Evolutionary conservation across 768 basidiomycete species (phyloP), one percentile per base, ranked within the genome.

Genomic region (Leucocoprinus sp.): DNA sequence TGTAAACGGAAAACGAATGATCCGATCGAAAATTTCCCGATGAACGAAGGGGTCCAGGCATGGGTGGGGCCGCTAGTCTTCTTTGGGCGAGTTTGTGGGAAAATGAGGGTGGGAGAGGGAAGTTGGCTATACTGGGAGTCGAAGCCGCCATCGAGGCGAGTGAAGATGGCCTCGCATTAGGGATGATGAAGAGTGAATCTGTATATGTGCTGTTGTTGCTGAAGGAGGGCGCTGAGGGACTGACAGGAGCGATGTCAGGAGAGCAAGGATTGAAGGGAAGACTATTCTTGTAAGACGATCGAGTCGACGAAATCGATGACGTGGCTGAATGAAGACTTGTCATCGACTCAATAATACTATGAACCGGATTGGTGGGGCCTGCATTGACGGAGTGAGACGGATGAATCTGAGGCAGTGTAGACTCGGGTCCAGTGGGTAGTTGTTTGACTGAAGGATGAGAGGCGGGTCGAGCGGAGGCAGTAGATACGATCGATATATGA

Each of bases 61-160:
- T 33, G 9, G 45, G 38, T 9, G 45, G 45, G 2, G 24, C 45
- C 11, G 21, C 45, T 18, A 26, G 38, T 39, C 45, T 31, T 14
- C 45, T 38, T 22, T 47, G 45, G 5, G 39, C 17, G 6, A 47
- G 24, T 18, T 47, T 35, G 8, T 37, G 40, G 14, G 45, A 47
- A 24, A 40, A 47, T 1, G 45, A 47, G 18, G 45, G 45, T 11
- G 45, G 45, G 12, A 47, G 38, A 6, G 45, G 45, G n/a, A 47
- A 47, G 15, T 40, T 47, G 29, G 21, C 33, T 11, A 47, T 27
- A 11, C 26, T 27, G 5, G 26, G 23, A 11, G 45, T 47, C 14
- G 45, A 47, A 6, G 40, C 45, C 12, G 45, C 34, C 14, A 38
- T 47, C 31, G 45, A 39, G 39, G 45, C 15, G 9, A 29, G 35